These are phyloP conservation scores for Scytalidium lignicola DNA, from an alignment of 2,329 filamentous ascomycete genomes.

Conservation along the genomic window DNA sequence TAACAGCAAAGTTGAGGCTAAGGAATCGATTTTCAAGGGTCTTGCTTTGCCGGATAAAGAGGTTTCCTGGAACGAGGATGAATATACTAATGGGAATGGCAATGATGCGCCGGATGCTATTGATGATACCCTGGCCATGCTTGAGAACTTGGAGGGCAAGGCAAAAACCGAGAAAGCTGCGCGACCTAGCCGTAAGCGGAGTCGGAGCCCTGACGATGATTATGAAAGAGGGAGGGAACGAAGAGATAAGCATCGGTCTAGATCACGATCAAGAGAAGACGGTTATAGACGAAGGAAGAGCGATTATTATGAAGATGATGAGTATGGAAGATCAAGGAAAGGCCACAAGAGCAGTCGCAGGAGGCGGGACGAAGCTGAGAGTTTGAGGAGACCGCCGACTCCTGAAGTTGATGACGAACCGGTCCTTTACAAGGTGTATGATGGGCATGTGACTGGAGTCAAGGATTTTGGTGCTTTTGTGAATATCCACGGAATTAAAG, in stretches of 20 bases:
- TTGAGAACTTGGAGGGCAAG: slow-evolving; percentile 80
- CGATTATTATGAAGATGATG: slow-evolving; percentile 52
- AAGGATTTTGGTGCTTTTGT: slow-evolving; percentile 97
- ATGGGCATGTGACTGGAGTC: slow-evolving; percentile 82
- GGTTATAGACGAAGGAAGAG: slow-evolving; percentile 34
- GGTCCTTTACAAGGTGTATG: slow-evolving; percentile 80
- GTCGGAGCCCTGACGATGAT: slow-evolving; percentile 42
- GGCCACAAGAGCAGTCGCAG: slow-evolving; percentile 36
- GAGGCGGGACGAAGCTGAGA: slow-evolving; percentile 46
- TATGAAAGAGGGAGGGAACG: slow-evolving; percentile 29
- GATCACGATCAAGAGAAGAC: slow-evolving; percentile 45
- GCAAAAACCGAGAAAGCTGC: slow-evolving; percentile 33
- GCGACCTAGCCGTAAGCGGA: slow-evolving; percentile 43
- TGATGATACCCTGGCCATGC: slow-evolving; percentile 85
- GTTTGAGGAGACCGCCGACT: slow-evolving; percentile 60
- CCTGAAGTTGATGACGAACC: slow-evolving; percentile 78
- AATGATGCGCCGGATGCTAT: slow-evolving; percentile 59
- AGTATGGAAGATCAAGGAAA: slow-evolving; percentile 47
- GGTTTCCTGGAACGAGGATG: slow-evolving; percentile 39
- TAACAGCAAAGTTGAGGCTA: slow-evolving; percentile 52
- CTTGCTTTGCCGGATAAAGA: slow-evolving; percentile 80
- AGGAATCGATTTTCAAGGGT: slow-evolving; percentile 84
- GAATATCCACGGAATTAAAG: slow-evolving; percentile 79
- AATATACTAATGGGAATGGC: slow-evolving; percentile 25
- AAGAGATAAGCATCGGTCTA: slow-evolving; percentile 41